Base-by-base conservation (phyloP, 768 basidiomycete species). In the Calocera viscosa region DNA sequence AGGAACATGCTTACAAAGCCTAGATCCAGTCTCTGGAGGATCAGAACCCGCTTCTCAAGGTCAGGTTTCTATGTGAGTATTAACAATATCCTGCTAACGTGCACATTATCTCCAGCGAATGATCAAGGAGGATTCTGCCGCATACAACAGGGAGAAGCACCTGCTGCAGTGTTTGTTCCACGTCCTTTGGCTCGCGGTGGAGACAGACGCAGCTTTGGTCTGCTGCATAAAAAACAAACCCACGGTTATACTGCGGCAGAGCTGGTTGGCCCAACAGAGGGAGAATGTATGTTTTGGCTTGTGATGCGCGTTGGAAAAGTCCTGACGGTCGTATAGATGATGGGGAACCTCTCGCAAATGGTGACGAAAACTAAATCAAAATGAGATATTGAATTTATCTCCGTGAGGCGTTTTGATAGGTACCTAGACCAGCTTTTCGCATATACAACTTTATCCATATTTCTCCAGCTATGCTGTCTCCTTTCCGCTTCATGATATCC, bases 121-220 rank as follows among this genome's bases (percentile, higher is more conserved):
- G 35, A 76, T 81, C 69, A 72, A 76, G 53, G 87, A 91, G 32
- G 65, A 75, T 14, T 81, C 83, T 38, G 81, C 79, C 67, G 81
- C 85, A 39, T 91, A 91, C 74, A 81, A 82, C 63, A 78, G 82
- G 64, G 93, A 97, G 74, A 89, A 92, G 70, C 83, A 87, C 69
- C 81, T 91, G 67, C 89, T 96, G 86, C 77, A 91, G 24, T 82
- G 86, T 66, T 84, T 85, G 2, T 80, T 92, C 68, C 90, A 92
- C 74, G 80, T 79, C 41, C 77, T 84, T n/a, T 47, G 89, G 90
- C 12, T 85, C 89, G 81, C 79, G 80, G 64, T 82, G 30, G 30
- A 12, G 53, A 16, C 53, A 60, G 19, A 60, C 26, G 7, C 53
- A 60, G 30, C 53, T 60, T 79, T n/a, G 77, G 82, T 43, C 82